phyloP scores from a whole-genome alignment of 192 early-diverging fungal species.

The Endogone sp. region DNA sequence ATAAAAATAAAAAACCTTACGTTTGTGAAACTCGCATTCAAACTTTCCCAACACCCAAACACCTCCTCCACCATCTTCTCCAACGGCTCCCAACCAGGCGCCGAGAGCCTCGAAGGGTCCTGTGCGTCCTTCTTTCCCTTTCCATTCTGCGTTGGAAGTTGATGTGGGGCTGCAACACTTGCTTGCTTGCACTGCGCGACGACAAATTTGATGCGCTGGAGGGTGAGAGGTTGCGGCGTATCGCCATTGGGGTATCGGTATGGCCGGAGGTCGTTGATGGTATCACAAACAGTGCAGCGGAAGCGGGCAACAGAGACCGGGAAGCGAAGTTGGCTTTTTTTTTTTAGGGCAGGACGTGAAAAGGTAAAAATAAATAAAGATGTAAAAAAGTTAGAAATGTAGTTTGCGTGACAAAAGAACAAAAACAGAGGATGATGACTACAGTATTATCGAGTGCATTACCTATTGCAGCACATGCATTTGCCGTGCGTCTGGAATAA shows the following conservation, averaged over 20 bases:
- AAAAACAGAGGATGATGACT: too few species aligned
- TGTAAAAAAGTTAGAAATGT: too few species aligned
- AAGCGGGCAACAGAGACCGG: slow-evolving; percentile 72
- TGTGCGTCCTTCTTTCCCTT: background rate
- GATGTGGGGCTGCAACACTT: background rate
- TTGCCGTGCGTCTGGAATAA: slow-evolving; percentile 42
- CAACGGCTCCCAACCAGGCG: slow-evolving; percentile 21
- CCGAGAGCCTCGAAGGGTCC: slow-evolving; percentile 8
- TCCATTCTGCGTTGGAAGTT: background rate
- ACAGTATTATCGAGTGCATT: slow-evolving; percentile 4
- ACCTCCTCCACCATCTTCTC: slow-evolving; percentile 19
- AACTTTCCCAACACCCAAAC: slow-evolving; percentile 55
- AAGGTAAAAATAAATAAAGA: background rate
- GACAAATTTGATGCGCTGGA: slow-evolving; percentile 12
- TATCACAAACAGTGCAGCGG: slow-evolving; percentile 89
- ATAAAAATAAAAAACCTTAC: slow-evolving; percentile 21
- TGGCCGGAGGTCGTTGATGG: slow-evolving; percentile 69
- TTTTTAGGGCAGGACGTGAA: background rate
- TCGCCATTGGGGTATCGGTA: background rate
- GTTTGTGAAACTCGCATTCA: slow-evolving; percentile 62
- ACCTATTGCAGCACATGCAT: slow-evolving; percentile 64
- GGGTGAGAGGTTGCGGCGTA: slow-evolving; percentile 8
- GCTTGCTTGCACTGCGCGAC: slow-evolving; percentile 12
- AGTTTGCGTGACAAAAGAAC: too few species aligned
- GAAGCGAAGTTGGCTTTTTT: slow-evolving; percentile 63